Conservation (phyloP, 495 filamentous ascomycete genomes). For the Penicillium paradoxum region DNA sequence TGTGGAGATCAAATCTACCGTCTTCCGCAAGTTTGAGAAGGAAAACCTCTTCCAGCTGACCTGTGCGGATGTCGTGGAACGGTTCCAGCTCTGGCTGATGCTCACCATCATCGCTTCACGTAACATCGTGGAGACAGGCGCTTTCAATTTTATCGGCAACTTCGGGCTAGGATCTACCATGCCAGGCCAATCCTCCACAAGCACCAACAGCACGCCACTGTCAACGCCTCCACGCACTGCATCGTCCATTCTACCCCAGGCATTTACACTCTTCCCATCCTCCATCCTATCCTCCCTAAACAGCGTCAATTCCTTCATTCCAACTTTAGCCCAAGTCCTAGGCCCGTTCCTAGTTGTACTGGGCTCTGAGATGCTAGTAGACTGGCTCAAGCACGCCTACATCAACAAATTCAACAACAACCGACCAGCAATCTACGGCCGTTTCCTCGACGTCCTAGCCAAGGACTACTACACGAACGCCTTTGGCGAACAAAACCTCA, state of each 20-base stretch:
- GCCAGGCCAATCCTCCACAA: slow-evolving; percentile 27
- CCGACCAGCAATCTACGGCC: slow-evolving; percentile 79
- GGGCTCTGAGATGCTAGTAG: slow-evolving; percentile 93
- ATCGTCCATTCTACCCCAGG: slow-evolving; percentile 70
- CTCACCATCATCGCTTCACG: slow-evolving; percentile 90
- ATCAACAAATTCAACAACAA: slow-evolving; percentile 98
- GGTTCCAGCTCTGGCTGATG: slow-evolving; percentile 97
- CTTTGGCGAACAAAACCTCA: slow-evolving; percentile 84
- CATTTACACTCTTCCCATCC: slow-evolving; percentile 79
- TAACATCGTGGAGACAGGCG: slow-evolving; percentile 89
- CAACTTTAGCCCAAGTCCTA: slow-evolving; percentile 81
- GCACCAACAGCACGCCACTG: slow-evolving; percentile 43
- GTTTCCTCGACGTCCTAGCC: slow-evolving; percentile 86
- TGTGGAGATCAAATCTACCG: slow-evolving; percentile 94
- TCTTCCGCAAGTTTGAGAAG: slow-evolving; percentile 97
- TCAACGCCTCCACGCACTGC: slow-evolving; percentile 46
- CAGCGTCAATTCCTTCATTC: slow-evolving; percentile 43
- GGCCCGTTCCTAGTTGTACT: slow-evolving; percentile 90
- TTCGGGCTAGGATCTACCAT: slow-evolving; percentile 30
- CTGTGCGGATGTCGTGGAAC: slow-evolving; percentile 93
- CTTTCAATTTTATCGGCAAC: slow-evolving; percentile 37
- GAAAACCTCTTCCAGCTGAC: slow-evolving; percentile 96
- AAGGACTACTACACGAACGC: slow-evolving; percentile 98
- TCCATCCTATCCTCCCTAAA: slow-evolving; percentile 42
- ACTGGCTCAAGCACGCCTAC: slow-evolving; percentile 96